These are phyloP conservation scores for Tolypocladium ovalisporum DNA, from an alignment of 2,329 filamentous ascomycete genomes.

Conservation along the genomic window DNA sequence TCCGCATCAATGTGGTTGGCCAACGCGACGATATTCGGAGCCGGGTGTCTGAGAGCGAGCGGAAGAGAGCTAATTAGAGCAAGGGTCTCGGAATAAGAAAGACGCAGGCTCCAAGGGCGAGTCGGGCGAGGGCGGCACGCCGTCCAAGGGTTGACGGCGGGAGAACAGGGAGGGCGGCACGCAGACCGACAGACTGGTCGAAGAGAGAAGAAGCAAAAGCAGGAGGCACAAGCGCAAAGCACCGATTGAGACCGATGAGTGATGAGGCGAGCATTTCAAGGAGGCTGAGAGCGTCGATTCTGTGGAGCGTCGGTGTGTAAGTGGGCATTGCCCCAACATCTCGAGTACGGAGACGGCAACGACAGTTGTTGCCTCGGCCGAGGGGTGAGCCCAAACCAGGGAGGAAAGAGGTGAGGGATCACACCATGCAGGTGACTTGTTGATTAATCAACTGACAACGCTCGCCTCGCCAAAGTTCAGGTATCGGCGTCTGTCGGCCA, in stretches of 20 bases:
- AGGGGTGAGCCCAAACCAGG: not conserved
- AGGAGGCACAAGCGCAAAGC: not conserved
- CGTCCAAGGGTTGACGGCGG: not conserved
- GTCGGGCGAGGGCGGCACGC: not conserved
- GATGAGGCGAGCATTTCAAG: not conserved
- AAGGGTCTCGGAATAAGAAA: conserved; percentile 1
- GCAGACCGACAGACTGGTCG: not conserved
- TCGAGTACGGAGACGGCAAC: not conserved
- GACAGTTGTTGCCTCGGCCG: not conserved
- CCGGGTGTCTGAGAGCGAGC: not conserved
- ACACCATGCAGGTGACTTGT: not conserved
- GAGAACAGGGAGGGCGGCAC: not conserved
- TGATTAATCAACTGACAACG: not conserved
- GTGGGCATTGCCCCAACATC: not conserved
- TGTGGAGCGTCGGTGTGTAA: not conserved
- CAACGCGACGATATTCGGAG: not conserved
- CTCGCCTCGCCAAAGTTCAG: not conserved
- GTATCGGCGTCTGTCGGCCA: not conserved
- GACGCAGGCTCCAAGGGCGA: not conserved
- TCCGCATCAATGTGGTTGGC: not conserved
- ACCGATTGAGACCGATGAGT: not conserved
- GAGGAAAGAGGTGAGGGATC: not conserved
- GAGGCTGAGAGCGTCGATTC: not conserved
- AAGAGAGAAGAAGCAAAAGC: not conserved
- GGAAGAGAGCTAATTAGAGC: not conserved